These are phyloP conservation scores for Tetrapisispora nanseiensis DNA, from an alignment of 805 yeast species.

Conservation along the genomic window DNA sequence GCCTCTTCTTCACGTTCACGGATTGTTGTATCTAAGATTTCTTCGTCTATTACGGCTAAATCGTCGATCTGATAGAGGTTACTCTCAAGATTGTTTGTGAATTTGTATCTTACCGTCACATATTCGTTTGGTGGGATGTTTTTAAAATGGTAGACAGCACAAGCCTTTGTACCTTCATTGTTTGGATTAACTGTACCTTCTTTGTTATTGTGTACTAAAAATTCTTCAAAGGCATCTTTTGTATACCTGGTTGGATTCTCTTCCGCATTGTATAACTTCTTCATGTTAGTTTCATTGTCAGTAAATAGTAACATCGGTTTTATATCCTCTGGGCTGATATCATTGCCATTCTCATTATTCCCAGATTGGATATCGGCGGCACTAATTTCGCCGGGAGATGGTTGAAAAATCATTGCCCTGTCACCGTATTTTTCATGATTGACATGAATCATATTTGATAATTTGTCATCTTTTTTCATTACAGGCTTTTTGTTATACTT, in stretches of 20 bases:
- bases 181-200: conserved; percentile 61
- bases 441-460: conserved; percentile 43
- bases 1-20: conserved; percentile 76
- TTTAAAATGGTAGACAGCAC: conserved; percentile 76
- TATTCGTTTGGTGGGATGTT: conserved; percentile 78
- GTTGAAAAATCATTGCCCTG: conserved; percentile 61
- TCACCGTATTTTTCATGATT: conserved; percentile 63
- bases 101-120: conserved; percentile 73
- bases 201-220: conserved; percentile 47
- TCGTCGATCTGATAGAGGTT: conserved; percentile 23
- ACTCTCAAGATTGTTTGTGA: conserved; percentile 34
- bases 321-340: conserved; percentile 40
- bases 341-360: conserved; percentile 7
- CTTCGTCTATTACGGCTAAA: conserved; percentile 51
- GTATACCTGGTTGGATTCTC: conserved; percentile 48
- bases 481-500: conserved; percentile 42
- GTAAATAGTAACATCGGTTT: conserved; percentile 75
- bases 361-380: conserved; percentile 27
- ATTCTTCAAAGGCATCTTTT: conserved; percentile 89
- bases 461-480: conserved; percentile 30
- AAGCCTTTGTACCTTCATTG: conserved; percentile 66
- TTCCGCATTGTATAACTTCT: conserved; percentile 53
- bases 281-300: conserved; percentile 76
- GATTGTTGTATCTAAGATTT: conserved; percentile 58
- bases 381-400: conserved; percentile 80